Percentiles rank a stretch among this genome's conserved stretches.
phyloP scores from a whole-genome alignment of 257 asterid genomes.

The Solanum pinnatisectum region DNA sequence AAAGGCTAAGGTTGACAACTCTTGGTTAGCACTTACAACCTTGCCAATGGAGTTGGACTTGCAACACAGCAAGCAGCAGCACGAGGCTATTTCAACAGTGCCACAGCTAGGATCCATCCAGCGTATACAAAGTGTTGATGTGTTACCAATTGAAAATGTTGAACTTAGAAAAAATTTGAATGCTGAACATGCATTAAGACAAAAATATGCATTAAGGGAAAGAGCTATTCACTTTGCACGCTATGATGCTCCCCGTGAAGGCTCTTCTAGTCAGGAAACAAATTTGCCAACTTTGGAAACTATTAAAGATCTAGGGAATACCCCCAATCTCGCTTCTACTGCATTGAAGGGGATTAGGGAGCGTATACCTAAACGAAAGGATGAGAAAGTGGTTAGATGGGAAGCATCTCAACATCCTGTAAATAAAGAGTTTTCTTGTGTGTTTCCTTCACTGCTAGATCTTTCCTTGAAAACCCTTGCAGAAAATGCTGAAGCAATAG shows the following conservation, averaged over 20 bases:
- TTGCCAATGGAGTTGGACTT: slow-evolving; percentile 9
- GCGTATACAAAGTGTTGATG: neutral
- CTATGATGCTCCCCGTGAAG: slow-evolving; percentile 11
- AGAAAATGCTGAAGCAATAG: slow-evolving; percentile 44
- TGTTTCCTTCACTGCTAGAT: slow-evolving; percentile 53
- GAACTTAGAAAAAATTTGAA: slow-evolving; percentile 6
- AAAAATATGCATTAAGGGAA: neutral
- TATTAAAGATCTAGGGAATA: slow-evolving; percentile 27
- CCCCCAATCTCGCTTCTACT: slow-evolving; percentile 41
- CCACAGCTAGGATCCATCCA: neutral
- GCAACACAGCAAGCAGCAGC: neutral
- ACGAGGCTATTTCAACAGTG: neutral
- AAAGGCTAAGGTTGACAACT: slow-evolving; percentile 23
- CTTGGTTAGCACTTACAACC: slow-evolving; percentile 37
- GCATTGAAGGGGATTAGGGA: slow-evolving; percentile 41
- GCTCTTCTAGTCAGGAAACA: slow-evolving; percentile 24
- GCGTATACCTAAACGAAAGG: slow-evolving; percentile 13
- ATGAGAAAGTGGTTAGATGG: slow-evolving; percentile 44
- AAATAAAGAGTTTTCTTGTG: neutral
- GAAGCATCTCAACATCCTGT: slow-evolving; percentile 17
- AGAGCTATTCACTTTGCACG: slow-evolving; percentile 48
- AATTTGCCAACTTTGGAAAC: slow-evolving; percentile 10
- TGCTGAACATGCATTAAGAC: neutral
- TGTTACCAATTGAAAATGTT: neutral
- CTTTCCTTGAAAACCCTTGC: slow-evolving; percentile 55